phyloP scores from a whole-genome alignment of 768 basidiomycete species.

The Boletellus ananas region DNA sequence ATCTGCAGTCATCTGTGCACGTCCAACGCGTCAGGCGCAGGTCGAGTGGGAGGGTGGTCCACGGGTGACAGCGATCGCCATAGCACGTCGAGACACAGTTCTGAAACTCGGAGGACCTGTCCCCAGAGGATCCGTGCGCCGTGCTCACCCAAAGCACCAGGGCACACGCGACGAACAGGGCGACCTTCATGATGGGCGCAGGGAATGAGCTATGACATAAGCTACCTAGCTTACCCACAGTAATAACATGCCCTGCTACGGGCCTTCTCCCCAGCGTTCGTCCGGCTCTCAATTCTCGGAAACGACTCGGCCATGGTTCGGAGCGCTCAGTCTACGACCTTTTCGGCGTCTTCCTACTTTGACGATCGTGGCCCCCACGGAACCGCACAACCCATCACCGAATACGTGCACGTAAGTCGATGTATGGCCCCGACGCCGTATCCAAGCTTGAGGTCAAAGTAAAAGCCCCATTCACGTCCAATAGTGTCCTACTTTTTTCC shows the following conservation, averaged over 20 bases:
- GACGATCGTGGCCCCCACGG: slow-evolving; percentile 69
- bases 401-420: slow-evolving; percentile 64
- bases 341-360: slow-evolving; percentile 73
- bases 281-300: too few species aligned
- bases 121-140: slow-evolving; percentile 28
- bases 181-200: slow-evolving; percentile 18
- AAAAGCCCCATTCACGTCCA: slow-evolving; percentile 46
- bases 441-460: slow-evolving; percentile 17
- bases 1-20: slow-evolving; percentile 84
- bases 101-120: slow-evolving; percentile 34
- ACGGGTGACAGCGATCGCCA: slow-evolving; percentile 29
- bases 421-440: neutral
- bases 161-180: slow-evolving; percentile 9
- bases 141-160: slow-evolving; percentile 11
- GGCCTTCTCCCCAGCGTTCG: too few species aligned
- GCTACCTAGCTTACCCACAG: slow-evolving; percentile 1
- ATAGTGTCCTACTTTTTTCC: slow-evolving; percentile 97
- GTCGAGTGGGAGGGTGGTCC: slow-evolving; percentile 44
- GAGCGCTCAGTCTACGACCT: slow-evolving; percentile 45
- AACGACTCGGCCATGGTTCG: slow-evolving; percentile 33
- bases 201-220: slow-evolving; percentile 15
- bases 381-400: slow-evolving; percentile 74
- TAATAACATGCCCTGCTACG: too few species aligned
- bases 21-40: slow-evolving; percentile 80
- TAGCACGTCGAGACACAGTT: slow-evolving; percentile 36